Percentiles rank a stretch among this genome's conserved stretches.
Evolutionary conservation across 805 yeast species (phyloP).

Genomic region (Wickerhamomyces ciferrii): DNA sequence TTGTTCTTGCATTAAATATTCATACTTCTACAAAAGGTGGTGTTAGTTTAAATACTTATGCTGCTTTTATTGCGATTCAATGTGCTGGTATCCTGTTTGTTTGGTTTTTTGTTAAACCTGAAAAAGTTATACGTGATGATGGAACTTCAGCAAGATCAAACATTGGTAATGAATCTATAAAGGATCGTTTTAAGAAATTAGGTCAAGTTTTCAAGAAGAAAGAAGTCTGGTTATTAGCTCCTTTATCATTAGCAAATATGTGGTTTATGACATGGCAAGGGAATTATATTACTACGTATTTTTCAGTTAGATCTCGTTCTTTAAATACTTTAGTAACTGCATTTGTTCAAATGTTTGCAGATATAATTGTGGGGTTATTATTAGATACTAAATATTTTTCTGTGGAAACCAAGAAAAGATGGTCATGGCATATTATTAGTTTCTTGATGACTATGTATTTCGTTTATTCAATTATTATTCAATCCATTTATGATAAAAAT

Average conservation of each 20-base stretch:
- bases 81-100: conserved; percentile 13
- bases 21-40: conserved; percentile 6
- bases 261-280: conserved; percentile 16
- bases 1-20: conserved; percentile 14
- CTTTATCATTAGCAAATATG: conserved; percentile 8
- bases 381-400: conserved; percentile 5
- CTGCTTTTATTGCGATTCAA: conserved; percentile 16
- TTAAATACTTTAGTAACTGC: conserved; percentile 15
- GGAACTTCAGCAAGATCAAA: conserved; percentile 10
- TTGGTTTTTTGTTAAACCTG: conserved; percentile 12
- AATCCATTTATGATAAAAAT: background rate
- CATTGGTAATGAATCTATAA: background rate
- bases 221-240: conserved; percentile 9
- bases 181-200: background rate
- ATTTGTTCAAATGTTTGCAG: conserved; percentile 7
- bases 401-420: background rate
- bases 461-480: conserved; percentile 3
- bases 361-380: conserved; percentile 8
- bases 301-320: conserved; percentile 18
- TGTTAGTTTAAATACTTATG: conserved; percentile 14
- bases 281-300: conserved; percentile 13
- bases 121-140: conserved; percentile 21
- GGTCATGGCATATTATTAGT: background rate
- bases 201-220: background rate
- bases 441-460: conserved; percentile 10